A percentile compares a stretch with the other conserved stretches of the same genome.
These are phyloP conservation scores for Lagenidium giganteum DNA, from an alignment of 352 stramenopile species.

Conservation along the genomic window DNA sequence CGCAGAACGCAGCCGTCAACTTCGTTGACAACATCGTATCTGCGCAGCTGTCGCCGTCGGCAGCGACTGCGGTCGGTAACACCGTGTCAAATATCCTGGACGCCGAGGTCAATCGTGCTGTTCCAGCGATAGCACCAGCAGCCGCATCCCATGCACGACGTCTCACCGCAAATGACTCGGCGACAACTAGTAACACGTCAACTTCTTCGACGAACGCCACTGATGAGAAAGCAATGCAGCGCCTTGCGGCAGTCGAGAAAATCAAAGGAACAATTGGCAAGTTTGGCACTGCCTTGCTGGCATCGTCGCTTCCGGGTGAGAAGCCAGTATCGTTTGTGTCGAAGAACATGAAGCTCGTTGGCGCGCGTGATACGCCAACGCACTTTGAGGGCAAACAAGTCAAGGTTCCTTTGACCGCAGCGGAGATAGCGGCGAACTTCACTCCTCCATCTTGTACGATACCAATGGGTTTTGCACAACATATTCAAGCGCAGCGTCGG, in stretches of 20 bases:
- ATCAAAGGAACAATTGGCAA: slow-evolving; percentile 49
- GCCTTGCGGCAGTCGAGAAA: slow-evolving; percentile 21
- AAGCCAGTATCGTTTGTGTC: slow-evolving; percentile 42
- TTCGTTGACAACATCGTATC: slow-evolving; percentile 54
- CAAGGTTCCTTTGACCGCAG: slow-evolving; percentile 27
- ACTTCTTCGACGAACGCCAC: slow-evolving; percentile 9
- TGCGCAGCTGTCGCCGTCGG: slow-evolving; percentile 39
- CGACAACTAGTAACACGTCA: background rate
- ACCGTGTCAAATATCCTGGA: slow-evolving; percentile 65
- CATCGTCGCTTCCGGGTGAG: slow-evolving; percentile 40
- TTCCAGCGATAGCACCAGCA: slow-evolving; percentile 1
- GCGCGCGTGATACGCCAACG: slow-evolving; percentile 31
- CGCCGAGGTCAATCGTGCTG: slow-evolving; percentile 10
- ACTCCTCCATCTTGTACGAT: slow-evolving; percentile 43
- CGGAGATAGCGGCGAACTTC: slow-evolving; percentile 47
- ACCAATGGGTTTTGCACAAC: slow-evolving; percentile 38
- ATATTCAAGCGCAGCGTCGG: slow-evolving; percentile 13
- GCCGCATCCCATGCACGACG: too few relatives aligned
- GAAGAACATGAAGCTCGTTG: slow-evolving; percentile 59
- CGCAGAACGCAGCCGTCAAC: slow-evolving; percentile 39
- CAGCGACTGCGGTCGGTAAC: slow-evolving; percentile 36
- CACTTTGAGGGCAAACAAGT: slow-evolving; percentile 32
- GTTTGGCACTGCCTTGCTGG: slow-evolving; percentile 35
- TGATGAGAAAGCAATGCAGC: slow-evolving; percentile 23
- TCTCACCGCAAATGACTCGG: slow-evolving; percentile 1